These are phyloP conservation scores for Pseudophaeomoniella oleicola DNA, from an alignment of 2,329 filamentous ascomycete genomes.

Conservation along the genomic window DNA sequence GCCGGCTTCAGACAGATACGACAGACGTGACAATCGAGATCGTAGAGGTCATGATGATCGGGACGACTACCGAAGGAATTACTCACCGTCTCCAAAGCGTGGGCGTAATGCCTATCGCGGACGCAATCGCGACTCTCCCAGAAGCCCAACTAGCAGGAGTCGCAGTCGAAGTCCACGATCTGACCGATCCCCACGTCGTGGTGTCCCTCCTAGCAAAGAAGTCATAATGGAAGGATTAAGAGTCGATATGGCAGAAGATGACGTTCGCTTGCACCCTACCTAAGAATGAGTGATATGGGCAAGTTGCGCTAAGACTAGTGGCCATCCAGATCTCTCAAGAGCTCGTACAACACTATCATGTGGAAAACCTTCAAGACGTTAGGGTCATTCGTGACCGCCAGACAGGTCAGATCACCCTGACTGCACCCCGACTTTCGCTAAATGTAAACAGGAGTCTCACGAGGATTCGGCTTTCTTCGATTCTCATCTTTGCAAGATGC, in stretches of 20 bases:
- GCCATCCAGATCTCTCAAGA: conserved; percentile 40
- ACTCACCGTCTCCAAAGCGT: conserved; percentile 21
- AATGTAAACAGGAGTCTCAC: conserved; percentile 31
- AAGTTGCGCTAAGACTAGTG: no score
- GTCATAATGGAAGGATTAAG: conserved; percentile 36
- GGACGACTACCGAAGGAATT: conserved; percentile 19
- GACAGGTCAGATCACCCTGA: conserved; percentile 29
- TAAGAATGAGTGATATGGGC: no score
- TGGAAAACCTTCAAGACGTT: conserved; percentile 40
- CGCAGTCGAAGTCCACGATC: conserved; percentile 17
- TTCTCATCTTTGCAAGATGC: conserved; percentile 35
- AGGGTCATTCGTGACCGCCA: conserved; percentile 43
- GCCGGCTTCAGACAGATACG: conserved; percentile 20
- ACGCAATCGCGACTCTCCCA: conserved; percentile 15
- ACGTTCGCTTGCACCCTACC: conserved; percentile 28
- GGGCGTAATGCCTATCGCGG: conserved; percentile 29
- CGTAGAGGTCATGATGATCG: conserved; percentile 13
- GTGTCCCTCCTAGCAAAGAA: conserved; percentile 30
- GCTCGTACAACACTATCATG: conserved; percentile 35
- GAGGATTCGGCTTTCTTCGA: conserved; percentile 41
- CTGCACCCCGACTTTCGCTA: conserved; percentile 1
- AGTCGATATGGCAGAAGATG: conserved; percentile 33
- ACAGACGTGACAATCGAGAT: conserved; percentile 17
- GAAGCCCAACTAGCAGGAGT: conserved; percentile 17
- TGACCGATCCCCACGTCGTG: conserved; percentile 21